A percentile compares a stretch with the other conserved stretches of the same genome.
Conservation (phyloP, 352 stramenopile genomes). For the Globisporangium abappressorium region DNA sequence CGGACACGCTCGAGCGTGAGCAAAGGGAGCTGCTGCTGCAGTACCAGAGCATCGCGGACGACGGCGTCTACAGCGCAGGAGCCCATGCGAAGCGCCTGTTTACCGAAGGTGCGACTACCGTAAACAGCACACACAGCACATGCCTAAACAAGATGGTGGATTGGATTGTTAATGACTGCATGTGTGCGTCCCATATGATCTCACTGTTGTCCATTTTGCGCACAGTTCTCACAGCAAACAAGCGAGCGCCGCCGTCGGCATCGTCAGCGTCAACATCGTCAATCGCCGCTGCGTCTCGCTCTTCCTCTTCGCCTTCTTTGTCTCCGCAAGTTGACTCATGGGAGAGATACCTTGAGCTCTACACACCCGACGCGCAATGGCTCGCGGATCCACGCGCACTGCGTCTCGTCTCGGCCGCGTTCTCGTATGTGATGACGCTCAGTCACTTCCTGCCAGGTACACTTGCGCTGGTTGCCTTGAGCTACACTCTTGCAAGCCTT, state of each 20-base stretch:
- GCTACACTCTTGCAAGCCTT: neutral
- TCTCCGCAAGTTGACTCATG: constrained; percentile 26
- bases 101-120: constrained; percentile 28
- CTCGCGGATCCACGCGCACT: constrained; percentile 31
- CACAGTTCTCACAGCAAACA: constrained; percentile 10
- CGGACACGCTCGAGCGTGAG: constrained; percentile 23
- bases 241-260: neutral
- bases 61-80: constrained; percentile 35
- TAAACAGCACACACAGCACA: neutral
- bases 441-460: constrained; percentile 37
- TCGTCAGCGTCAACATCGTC: neutral
- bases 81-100: constrained; percentile 42
- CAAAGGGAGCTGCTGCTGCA: constrained; percentile 28
- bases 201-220: neutral
- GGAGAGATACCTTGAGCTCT: constrained; percentile 44
- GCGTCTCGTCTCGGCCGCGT: constrained; percentile 60
- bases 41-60: constrained; percentile 43
- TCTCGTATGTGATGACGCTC: constrained; percentile 71
- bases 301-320: neutral
- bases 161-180: neutral
- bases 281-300: neutral
- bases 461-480: neutral
- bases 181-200: neutral
- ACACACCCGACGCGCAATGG: constrained; percentile 29
- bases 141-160: neutral